A percentile compares a stretch with the other conserved stretches of the same genome.
These are phyloP conservation scores for Filosporella fistucella DNA, from an alignment of 495 filamentous ascomycete species.

Conservation along the genomic window DNA sequence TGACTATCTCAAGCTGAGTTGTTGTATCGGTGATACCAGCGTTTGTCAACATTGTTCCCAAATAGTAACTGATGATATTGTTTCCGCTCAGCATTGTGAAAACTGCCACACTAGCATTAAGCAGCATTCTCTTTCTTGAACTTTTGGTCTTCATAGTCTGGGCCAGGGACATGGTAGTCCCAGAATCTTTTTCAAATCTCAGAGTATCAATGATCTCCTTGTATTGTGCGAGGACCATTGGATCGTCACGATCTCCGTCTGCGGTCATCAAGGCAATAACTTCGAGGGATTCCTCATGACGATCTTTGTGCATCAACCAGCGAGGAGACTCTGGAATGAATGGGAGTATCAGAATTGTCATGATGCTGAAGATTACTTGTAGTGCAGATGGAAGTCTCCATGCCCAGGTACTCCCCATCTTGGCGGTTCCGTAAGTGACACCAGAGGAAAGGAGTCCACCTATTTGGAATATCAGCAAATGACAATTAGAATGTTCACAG, in stretches of 20 bases:
- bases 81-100: slow-evolving; percentile 1
- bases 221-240: slow-evolving; percentile 30
- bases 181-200: slow-evolving; percentile 41
- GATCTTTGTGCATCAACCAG: slow-evolving; percentile 26
- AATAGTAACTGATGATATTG: slow-evolving; percentile 41
- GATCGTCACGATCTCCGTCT: slow-evolving; percentile 29
- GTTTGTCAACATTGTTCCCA: slow-evolving; percentile 30
- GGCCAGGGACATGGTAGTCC: slow-evolving; percentile 33
- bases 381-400: slow-evolving; percentile 10
- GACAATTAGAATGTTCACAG: too few species aligned
- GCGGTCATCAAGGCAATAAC: slow-evolving; percentile 32
- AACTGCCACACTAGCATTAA: neutral
- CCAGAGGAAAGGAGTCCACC: slow-evolving; percentile 38
- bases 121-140: slow-evolving; percentile 13
- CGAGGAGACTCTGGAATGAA: slow-evolving; percentile 27
- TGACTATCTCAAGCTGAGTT: slow-evolving; percentile 20
- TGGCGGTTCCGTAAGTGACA: slow-evolving; percentile 11
- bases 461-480: too few species aligned
- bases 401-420: slow-evolving; percentile 1
- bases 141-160: slow-evolving; percentile 26
- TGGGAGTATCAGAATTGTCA: neutral
- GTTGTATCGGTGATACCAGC: slow-evolving; percentile 19
- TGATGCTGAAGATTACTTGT: slow-evolving; percentile 5
- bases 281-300: slow-evolving; percentile 31
- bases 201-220: slow-evolving; percentile 39